Evolutionary conservation across 345 rosid genomes (phyloP), one percentile per base, ranked within the genome.

Genomic region (Laguncularia racemosa): DNA sequence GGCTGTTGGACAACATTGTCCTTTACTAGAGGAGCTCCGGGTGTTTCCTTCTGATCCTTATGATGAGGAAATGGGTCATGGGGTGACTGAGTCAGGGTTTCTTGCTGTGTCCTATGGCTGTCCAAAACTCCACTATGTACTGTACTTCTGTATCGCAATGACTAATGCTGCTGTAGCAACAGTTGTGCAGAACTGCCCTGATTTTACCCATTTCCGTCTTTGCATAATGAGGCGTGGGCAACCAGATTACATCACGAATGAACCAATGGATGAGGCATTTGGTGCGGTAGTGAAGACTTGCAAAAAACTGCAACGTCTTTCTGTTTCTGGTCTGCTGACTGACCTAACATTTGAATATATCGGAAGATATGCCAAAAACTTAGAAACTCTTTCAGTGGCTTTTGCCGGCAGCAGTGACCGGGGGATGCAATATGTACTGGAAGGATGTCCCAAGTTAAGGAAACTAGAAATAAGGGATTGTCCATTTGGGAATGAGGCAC

Each of bases 391-490:
- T 51, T 84, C 91, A 0, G 82, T 84, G 58, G 91, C 91, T 62
- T 84, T 84, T 76, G 91, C 91, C 14, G 91, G 91, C 18, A 72
- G 76, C 48, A 81, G 91, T 59, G 91, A 81, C 54, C 38, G 68
- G 81, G 91, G 84, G 49, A 81, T 84, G 91, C 85, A 84, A 52
- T 79, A 69, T 57, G 78, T 84, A 56, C 63, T 84, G 49, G 61
- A 44, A 45, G 91, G 91, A 43, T 84, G 91, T 64, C 66, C 83
- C 47, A 84, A 79, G 66, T 59, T 84, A 59, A 79, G 83, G 65
- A 84, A 76, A 67, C 84, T 84, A 19, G 91, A 84, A 72, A 84
- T 84, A 47, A 75, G 91, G 80, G 91, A 84, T 51, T 81, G 87
- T 53, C 91, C 88, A 21, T 84, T 84, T 52, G 91, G 91, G 43